Base-by-base conservation (phyloP, 345 rosid species). In the Syzygium aqueum region DNA sequence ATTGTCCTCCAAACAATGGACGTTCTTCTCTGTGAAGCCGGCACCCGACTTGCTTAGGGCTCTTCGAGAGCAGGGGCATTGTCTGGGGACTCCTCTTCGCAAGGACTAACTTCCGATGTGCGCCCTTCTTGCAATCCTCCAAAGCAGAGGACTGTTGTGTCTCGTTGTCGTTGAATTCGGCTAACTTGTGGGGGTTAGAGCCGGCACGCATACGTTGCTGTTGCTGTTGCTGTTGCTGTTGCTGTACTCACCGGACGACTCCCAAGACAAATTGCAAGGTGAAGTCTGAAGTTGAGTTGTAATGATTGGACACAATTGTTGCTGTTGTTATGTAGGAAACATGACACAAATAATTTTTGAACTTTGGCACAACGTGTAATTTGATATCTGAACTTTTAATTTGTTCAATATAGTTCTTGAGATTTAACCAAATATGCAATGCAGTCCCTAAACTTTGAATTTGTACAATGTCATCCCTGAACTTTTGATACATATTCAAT, bases 201-300 rank as follows among this genome's bases (percentile, higher is more conserved):
- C 33, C 2, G 37, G 73, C 73, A 61, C 2, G 0, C 14, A 3
- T n/a, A 13, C 1, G 0, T 61, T 3, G 19, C n/a, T 2, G 9
- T 14, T 8, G 51, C 8, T n/a, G 15, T 61, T n/a, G n/a, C n/a
- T n/a, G 0, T 61, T 3, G 19, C n/a, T 2, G 9, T 14, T 8
- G 51, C 8, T n/a, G 15, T 61, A 2, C 73, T 61, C 17, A n/a
- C 15, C 13, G 33, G 9, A 13, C 0, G 0, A 61, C 17, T 61
- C 19, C 9, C 4, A n/a, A 61, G 37, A 61, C 19, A 13, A 13
- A n/a, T 61, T n/a, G 37, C 0, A 61, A 61, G 8, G 37, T n/a
- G 19, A 61, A 61, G 33, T 61, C 8, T n/a, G 1, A n/a, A 61
- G 46, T 61, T n/a, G 73, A 61, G 9, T 61, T 61, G 6, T 6